phyloP scores from a whole-genome alignment of 257 asterid species.

The Hygrophila difformis region DNA sequence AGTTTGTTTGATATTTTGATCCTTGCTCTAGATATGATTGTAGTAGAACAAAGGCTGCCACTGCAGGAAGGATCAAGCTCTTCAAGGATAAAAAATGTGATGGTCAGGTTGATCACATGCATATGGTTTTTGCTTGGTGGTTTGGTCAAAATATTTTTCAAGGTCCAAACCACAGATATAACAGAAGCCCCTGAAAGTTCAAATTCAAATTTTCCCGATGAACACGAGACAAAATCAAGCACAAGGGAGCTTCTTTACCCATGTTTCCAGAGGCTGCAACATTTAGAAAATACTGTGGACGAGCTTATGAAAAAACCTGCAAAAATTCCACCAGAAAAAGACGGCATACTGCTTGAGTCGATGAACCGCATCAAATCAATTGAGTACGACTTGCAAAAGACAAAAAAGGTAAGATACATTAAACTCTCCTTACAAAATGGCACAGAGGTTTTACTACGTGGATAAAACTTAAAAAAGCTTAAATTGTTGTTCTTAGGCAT shows the following conservation, averaged over 20 bases:
- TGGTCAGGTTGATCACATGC: constrained; percentile 50
- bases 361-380: constrained; percentile 53
- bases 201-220: constrained; percentile 25
- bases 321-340: constrained; percentile 53
- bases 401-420: constrained; percentile 35
- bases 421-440: no score
- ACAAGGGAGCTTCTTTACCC: constrained; percentile 41
- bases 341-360: constrained; percentile 46
- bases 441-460: background rate
- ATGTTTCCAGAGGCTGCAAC: constrained; percentile 56
- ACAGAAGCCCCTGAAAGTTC: constrained; percentile 17
- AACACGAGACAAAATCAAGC: constrained; percentile 19
- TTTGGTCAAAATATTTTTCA: constrained; percentile 29
- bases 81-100: constrained; percentile 19
- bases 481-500: constrained; percentile 30
- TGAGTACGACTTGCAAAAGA: constrained; percentile 54
- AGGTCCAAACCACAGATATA: constrained; percentile 21
- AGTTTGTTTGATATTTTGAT: constrained; percentile 1
- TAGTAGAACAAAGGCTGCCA: constrained; percentile 22
- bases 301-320: constrained; percentile 51
- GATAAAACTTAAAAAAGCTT: background rate
- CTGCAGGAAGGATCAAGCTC: constrained; percentile 27
- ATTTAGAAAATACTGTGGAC: constrained; percentile 39
- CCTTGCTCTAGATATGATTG: constrained; percentile 33
- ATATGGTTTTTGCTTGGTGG: constrained; percentile 29